Base-by-base conservation (phyloP, 305 asterid species). In the Ajuga reptans region DNA sequence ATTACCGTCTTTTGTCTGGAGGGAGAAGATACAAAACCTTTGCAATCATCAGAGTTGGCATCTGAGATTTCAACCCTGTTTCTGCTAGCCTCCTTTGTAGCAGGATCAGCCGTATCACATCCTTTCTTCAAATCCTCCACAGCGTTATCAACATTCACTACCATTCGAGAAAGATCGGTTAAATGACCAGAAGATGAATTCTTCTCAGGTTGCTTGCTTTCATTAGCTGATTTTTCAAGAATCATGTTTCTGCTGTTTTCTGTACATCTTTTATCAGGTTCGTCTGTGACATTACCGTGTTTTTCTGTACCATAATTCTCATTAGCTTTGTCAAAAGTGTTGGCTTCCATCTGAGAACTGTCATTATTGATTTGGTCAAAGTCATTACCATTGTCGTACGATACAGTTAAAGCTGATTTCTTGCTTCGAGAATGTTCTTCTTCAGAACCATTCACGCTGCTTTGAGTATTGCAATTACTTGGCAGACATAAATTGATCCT, bases 401-500 rank as follows among this genome's bases (percentile, higher is more conserved):
- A 33, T 16, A 43, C 54, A 29, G 69, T 37, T 50, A 43, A 37
- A 33, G 6, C 33, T 14, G 33, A 5, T 9, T 10, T 68, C 41
- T 12, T 73, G 39, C 53, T 51, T 68, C 49, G 42, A 18, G 24
- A 60, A 15, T 43, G n/a, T 31, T 71, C 66, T 45, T 57, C 53
- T n/a, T 33, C 15, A n/a, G 15, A 53, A 21, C 31, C 62, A 51
- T 45, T 65, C 16, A 2, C 34, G 61, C 69, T 51, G 47, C 43
- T 73, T 50, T 69, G 64, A 41, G 64, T 60, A 49, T 16, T 59
- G 64, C 69, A 11, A 15, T 56, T 36, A 15, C 45, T 70, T 72
- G 75, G 64, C 34, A 72, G 46, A 63, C 73, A 49, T n/a, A 62
- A 52, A 64, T 61, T 54, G 29, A 67, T 71, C 74, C 78, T 74